Evolutionary conservation across 2,329 filamentous ascomycete genomes (phyloP), one percentile per base, ranked within the genome.

Genomic region (Clonostachys solani): DNA sequence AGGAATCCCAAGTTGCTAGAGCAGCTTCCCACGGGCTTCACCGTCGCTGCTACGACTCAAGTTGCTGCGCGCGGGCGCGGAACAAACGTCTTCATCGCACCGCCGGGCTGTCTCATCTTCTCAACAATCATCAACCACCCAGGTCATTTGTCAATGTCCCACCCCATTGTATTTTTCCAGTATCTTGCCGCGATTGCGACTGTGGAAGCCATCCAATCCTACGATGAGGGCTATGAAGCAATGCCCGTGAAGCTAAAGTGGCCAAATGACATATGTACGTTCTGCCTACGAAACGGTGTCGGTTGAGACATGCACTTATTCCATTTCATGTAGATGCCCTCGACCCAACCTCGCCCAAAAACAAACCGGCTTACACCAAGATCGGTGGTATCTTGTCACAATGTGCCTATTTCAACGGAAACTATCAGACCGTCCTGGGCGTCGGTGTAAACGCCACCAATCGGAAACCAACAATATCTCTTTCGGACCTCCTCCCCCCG

Each of bases 321-420:
- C 8, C 66, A 43, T 15, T 15, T 18, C 29, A 8, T 35, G n/a
- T 48, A 81, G 81, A 90, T 59, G 86, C 85, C 1, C 73, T 81
- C 18, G 85, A 90, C 58, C 87, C 79, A 6, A 71, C 13, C 40
- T 17, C n/a, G 7, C 40, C 40, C 40, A 18, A 17, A 12, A 19
- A 42, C 40, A 13, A 15, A 15, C 16, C n/a, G 13, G 10, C 40
- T 3, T 94, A 94, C 56, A 84, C 91, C 54, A 99, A 99, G 61
- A 92, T 99, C 46, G 90, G 89, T 46, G 94, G 94, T 6, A 94
- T 99, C 52, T 78, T 97, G 4, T 88, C 95, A 7, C 95, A 96
- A 63, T 94, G 89, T 52, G 83, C 84, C 49, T 97, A 94, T 69
- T 81, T 80, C 6, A 77, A 81, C 6, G 83, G 83, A 23, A 79